Base-by-base conservation (phyloP, 2,329 filamentous ascomycete species). In the Thielaviopsis punctulata region DNA sequence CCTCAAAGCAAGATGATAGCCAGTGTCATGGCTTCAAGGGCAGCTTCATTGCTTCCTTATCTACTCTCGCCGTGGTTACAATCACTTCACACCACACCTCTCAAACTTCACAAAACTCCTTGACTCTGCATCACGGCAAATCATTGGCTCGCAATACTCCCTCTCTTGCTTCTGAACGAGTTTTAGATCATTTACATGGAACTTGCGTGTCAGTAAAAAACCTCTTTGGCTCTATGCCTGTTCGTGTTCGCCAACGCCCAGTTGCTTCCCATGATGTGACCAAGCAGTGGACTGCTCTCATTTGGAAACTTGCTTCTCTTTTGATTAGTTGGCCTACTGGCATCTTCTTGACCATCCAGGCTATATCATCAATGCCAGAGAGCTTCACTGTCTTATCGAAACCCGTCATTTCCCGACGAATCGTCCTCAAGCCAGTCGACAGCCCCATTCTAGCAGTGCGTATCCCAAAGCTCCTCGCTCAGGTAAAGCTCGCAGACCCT, bases 171-270 rank as follows among this genome's bases (percentile, higher is more conserved):
- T 74, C 80, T 48, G 75, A 84, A 45, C 69, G 73, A 47, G 60
- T 86, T 6, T 59, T 71, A 8, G 68, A 66, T 33, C 74, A 73
- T 52, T 63, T 69, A 19, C 79, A 86, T 66, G 90, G 90, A 4
- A 95, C 89, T 0, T 76, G 78, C 24, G 79, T 90, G 1, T 74
- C 73, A 0, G 82, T 94, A 5, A 77, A 81, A 52, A 82, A 95
- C 62, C 69, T 95, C 1, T 96, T 95, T 65, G 88, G 89, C 0
- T 84, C 81, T 54, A 86, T 95, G 77, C 88, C 90, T 0, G 90
- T 95, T 12, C 80, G 90, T 13, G 82, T 93, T 23, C 94, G 92
- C 62, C 84, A 88, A 59, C 76, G 88, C 56, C 76, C 79, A 0
- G 59, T 76, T 0, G 58, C 69, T 57, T 63, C 71, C 39, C 68